Base-by-base conservation (phyloP, 805 yeast species). In the Candida sithepensis region DNA sequence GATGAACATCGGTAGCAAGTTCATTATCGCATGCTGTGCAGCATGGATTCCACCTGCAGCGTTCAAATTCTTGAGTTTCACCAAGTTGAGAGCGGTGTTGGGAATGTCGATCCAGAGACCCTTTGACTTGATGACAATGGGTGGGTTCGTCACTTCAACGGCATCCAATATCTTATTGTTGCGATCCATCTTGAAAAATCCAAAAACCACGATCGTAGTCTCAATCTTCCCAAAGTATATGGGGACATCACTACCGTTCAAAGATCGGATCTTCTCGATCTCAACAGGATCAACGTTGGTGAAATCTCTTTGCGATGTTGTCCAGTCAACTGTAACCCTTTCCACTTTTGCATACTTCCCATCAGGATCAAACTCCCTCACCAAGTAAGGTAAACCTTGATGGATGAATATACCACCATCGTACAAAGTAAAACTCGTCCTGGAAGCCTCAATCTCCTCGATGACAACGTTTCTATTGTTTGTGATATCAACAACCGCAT, bases 21-120 rank as follows among this genome's bases (percentile, higher is more conserved):
- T 83, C 77, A 94, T 83, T 1, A 94, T 69, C 0, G 89, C 89
- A 70, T 94, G 99, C 54, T 90, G 92, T 0, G 96, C 96, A 2
- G 95, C 97, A 68, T 94, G 99, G n/a, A 94, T 88, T 0, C 94
- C 96, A 4, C 88, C 99, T 0, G 98, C 92, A 2, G 84, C 69
- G 48, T 79, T 85, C 40, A 94, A 67, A 2, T 71, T 57, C 54
- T 89, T 88, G 3, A 61, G 64, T 3, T 72, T 67, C 28, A 92
- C 71, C 2, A 81, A 50, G 1, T 81, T 81, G 13, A 91, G 59
- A 0, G 88, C 87, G n/a, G 59, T 58, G 3, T 65, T 60, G 0
- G 97, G 96, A 1, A 94, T 75, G 63, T 94, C 96, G 6, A 94
- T 76, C 98, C 98, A 94, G 32, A 92, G 73, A 0, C 99, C 99